These are phyloP conservation scores for Polyporus arcularius DNA, from an alignment of 768 basidiomycete genomes.

Conservation along the genomic window DNA sequence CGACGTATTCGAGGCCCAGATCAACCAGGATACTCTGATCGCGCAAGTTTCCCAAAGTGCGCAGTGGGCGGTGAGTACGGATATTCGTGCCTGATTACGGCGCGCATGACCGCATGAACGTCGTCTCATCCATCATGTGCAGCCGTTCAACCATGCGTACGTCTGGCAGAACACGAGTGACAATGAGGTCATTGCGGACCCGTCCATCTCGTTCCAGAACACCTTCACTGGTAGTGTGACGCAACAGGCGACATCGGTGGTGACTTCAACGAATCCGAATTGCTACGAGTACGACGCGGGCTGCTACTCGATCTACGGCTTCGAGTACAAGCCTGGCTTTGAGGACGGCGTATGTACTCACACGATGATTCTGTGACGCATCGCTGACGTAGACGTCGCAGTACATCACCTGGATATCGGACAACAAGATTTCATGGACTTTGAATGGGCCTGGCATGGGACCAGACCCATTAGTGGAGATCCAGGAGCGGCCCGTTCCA, in stretches of 20 bases:
- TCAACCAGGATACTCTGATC: slow-evolving; percentile 43
- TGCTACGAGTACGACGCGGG: slow-evolving; percentile 66
- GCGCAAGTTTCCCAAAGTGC: slow-evolving; percentile 81
- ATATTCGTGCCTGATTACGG: not conserved
- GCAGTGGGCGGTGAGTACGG: slow-evolving; percentile 70
- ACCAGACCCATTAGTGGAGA: slow-evolving; percentile 57
- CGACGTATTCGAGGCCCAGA: slow-evolving; percentile 86
- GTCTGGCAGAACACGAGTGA: slow-evolving; percentile 60
- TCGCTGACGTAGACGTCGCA: slow-evolving; percentile 30
- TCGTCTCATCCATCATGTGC: not conserved
- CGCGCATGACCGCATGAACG: not conserved
- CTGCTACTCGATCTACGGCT: slow-evolving; percentile 78
- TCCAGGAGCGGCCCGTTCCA: slow-evolving; percentile 68
- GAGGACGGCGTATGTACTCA: slow-evolving; percentile 54
- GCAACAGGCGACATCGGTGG: slow-evolving; percentile 80
- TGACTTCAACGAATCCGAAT: slow-evolving; percentile 63
- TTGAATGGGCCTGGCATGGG: slow-evolving; percentile 68
- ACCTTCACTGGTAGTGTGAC: slow-evolving; percentile 64
- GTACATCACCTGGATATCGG: slow-evolving; percentile 87
- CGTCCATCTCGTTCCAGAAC: slow-evolving; percentile 57
- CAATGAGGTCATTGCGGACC: slow-evolving; percentile 60
- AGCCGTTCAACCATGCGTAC: slow-evolving; percentile 81
- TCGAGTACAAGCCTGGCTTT: slow-evolving; percentile 68
- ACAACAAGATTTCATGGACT: slow-evolving; percentile 73
- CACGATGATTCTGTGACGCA: not conserved